These are phyloP conservation scores for Pneumocystis jirovecii DNA, from an alignment of 1,139 yeast genomes.

Conservation along the genomic window DNA sequence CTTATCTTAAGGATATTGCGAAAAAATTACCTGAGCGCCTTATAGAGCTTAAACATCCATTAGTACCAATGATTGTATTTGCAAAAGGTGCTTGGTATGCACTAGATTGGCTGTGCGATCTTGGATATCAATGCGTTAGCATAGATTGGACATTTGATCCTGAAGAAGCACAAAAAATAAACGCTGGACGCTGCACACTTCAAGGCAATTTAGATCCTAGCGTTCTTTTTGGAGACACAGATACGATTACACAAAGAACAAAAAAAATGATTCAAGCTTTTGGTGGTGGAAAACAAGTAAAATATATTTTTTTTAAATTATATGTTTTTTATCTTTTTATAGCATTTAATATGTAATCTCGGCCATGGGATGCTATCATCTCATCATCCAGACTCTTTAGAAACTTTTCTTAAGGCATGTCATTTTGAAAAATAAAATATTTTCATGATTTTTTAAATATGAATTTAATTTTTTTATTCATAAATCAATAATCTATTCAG, in stretches of 20 bases:
- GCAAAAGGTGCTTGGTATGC: constrained; percentile 99
- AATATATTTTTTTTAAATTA: constrained; percentile 17
- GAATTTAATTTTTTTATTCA: not conserved
- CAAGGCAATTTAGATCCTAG: constrained; percentile 98
- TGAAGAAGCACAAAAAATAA: constrained; percentile 65
- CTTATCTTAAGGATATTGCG: constrained; percentile 68
- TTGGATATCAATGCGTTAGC: constrained; percentile 80
- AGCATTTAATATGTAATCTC: constrained; percentile 58
- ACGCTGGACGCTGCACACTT: constrained; percentile 62
- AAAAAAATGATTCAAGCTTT: constrained; percentile 79
- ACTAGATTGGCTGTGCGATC: constrained; percentile 62
- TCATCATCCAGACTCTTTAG: constrained; percentile 82
- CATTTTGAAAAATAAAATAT: not conserved
- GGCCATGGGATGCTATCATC: constrained; percentile 98
- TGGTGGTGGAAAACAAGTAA: constrained; percentile 70
- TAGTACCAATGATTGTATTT: constrained; percentile 75
- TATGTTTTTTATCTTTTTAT: constrained; percentile 19
- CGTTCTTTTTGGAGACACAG: constrained; percentile 76
- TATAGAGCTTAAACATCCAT: constrained; percentile 56
- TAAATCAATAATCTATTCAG: not conserved
- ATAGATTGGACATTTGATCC: constrained; percentile 89
- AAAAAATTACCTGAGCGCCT: constrained; percentile 53
- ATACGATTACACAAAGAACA: constrained; percentile 62
- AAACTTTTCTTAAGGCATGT: constrained; percentile 59
- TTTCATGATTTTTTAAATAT: not conserved